Evolutionary conservation across 495 filamentous ascomycete genomes (phyloP), one percentile per base, ranked within the genome.

Genomic region (Cladorrhinum samala): DNA sequence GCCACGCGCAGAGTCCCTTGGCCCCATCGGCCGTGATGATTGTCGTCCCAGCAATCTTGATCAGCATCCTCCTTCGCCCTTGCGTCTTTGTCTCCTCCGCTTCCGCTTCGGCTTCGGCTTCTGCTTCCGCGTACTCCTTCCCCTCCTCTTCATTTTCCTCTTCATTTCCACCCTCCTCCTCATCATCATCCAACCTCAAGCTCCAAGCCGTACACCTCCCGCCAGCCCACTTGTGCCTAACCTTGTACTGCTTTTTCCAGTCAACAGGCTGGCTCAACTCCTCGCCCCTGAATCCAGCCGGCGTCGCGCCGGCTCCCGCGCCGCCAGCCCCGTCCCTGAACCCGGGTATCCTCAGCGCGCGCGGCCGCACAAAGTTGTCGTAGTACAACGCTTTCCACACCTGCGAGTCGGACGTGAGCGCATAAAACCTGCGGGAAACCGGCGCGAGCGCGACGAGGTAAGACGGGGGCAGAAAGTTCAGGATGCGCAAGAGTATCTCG

Each of bases 381-480:
- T 95, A 96, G 71, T 95, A 98, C 27, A 87, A 76, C 8, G 79
- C 77, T 70, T 92, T 95, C 93, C 93, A 98, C 45, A 98, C 71
- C 64, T 95, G 89, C 9, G 86, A 85, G 69, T 98, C 93, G 54
- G 77, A 77, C 16, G 88, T 77, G 13, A 98, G 74, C n/a, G 69
- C 71, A 59, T 84, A 76, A 61, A 95, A 88, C 38, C 83, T 86
- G 41, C 71, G 83, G n/a, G 89, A 96, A 21, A 94, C 68, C 43
- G 86, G 89, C 58, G 94, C 82, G 55, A 85, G 87, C 25, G 77
- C 69, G 40, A 86, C 73, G 21, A 98, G 77, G 23, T 87, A 81
- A 1, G 73, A 66, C 18, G 87, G 81, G 2, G 87, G 72, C 17
- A 95, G 76, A 58, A 81, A 86, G 2, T 87, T 89, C 45, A 96